Evolutionary conservation across 176 grass and related monocot genomes (phyloP).

Genomic region (Sorghum bicolor): Sorghum_bicolor_NCBIv3 NC_012875.2:45166501-45167000

Average conservation of each 20-base stretch:
- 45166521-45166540: too few relatives aligned
- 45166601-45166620: too few relatives aligned
- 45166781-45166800: background rate
- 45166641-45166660: too few relatives aligned
- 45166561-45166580: too few relatives aligned
- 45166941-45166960: conserved; percentile 79
- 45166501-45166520: too few relatives aligned
- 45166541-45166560: too few relatives aligned
- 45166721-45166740: too few relatives aligned
- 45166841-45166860: background rate
- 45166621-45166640: too few relatives aligned
- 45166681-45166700: too few relatives aligned
- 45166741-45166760: background rate
- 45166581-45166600: too few relatives aligned
- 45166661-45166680: too few relatives aligned
- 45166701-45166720: too few relatives aligned
- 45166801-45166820: background rate
- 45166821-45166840: background rate
- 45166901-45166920: background rate
- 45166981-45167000: conserved; percentile 80
- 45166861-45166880: background rate
- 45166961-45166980: conserved; percentile 83
- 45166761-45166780: background rate
- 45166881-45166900: conserved; percentile 21
- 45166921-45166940: conserved; percentile 88